Percentiles rank a stretch among this genome's conserved stretches.
These are phyloP conservation scores for Sclerotinia sclerotiorum DNA, from an alignment of 2,329 filamentous ascomycete species.

Conservation along the genomic window DNA sequence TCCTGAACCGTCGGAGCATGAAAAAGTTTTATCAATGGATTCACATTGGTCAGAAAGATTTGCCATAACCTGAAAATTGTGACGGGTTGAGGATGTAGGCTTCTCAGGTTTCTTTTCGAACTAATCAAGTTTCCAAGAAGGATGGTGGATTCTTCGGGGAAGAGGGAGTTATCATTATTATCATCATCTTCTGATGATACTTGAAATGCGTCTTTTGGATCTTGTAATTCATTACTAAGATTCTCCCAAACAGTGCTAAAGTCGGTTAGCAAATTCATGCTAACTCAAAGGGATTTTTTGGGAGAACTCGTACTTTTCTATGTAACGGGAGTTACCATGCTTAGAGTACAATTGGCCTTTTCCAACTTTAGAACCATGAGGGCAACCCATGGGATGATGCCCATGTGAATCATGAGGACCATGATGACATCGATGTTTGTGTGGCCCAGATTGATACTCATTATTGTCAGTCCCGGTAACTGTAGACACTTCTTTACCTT, in stretches of 20 bases:
- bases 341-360: constrained; percentile 29
- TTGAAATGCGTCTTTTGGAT: constrained; percentile 40
- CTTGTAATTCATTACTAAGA: constrained; percentile 36
- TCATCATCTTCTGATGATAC: constrained; percentile 38
- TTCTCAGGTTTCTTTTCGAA: constrained; percentile 44
- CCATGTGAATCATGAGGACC: neutral
- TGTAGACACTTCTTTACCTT: neutral
- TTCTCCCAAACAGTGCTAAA: constrained; percentile 38
- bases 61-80: constrained; percentile 68
- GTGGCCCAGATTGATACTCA: neutral
- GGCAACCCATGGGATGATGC: neutral
- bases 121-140: constrained; percentile 50
- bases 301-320: constrained; percentile 33
- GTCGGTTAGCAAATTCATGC: neutral
- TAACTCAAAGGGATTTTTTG: neutral
- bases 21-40: constrained; percentile 67
- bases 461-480: neutral
- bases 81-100: constrained; percentile 56
- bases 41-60: constrained; percentile 67
- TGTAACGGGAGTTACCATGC: constrained; percentile 35
- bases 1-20: constrained; percentile 66
- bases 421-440: neutral
- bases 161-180: constrained; percentile 35
- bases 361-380: constrained; percentile 11
- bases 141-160: constrained; percentile 41